Evolutionary conservation across 495 filamentous ascomycete genomes (phyloP).

Genomic region (Xylaria scruposa): DNA sequence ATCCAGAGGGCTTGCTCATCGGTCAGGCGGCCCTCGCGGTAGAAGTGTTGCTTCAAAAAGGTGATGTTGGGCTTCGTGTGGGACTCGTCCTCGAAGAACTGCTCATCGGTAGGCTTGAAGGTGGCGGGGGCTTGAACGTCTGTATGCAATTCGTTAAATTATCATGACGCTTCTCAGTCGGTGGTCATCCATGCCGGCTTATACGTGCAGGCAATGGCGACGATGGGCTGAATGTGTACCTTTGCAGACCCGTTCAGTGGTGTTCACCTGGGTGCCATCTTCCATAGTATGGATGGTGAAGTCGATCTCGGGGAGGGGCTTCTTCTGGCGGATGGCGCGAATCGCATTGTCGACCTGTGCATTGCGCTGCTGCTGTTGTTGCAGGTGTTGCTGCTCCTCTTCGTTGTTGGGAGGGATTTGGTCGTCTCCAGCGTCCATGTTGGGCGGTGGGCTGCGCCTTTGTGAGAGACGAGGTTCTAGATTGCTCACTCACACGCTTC

Average conservation of each 20-base stretch:
- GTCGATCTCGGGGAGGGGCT: conserved; percentile 94
- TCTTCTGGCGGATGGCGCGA: conserved; percentile 89
- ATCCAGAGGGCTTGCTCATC: conserved; percentile 98
- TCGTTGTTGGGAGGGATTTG: conserved; percentile 37
- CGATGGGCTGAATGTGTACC: conserved; percentile 60
- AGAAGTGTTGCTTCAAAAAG: conserved; percentile 98
- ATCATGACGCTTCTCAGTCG: not conserved
- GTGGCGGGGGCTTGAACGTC: conserved; percentile 97
- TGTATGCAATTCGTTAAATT: conserved; percentile 44
- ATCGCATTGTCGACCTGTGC: conserved; percentile 70
- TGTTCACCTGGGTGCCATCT: conserved; percentile 93
- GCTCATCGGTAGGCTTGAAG: conserved; percentile 83
- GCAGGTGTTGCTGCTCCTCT: conserved; percentile 40
- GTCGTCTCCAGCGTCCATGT: conserved; percentile 50
- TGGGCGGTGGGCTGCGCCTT: conserved; percentile 38
- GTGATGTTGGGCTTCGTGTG: conserved; percentile 87
- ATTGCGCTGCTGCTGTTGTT: conserved; percentile 39
- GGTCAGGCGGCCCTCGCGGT: conserved; percentile 93
- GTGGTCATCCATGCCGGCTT: not conserved
- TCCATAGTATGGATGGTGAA: conserved; percentile 98
- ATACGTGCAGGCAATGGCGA: not conserved
- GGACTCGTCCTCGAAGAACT: conserved; percentile 75
- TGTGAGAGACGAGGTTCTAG: conserved; percentile 14
- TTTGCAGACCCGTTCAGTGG: conserved; percentile 94
- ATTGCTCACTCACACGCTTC: conserved; percentile 18